phyloP scores from a whole-genome alignment of 169 alveolate species.

The Plasmodium knowlesi region DNA sequence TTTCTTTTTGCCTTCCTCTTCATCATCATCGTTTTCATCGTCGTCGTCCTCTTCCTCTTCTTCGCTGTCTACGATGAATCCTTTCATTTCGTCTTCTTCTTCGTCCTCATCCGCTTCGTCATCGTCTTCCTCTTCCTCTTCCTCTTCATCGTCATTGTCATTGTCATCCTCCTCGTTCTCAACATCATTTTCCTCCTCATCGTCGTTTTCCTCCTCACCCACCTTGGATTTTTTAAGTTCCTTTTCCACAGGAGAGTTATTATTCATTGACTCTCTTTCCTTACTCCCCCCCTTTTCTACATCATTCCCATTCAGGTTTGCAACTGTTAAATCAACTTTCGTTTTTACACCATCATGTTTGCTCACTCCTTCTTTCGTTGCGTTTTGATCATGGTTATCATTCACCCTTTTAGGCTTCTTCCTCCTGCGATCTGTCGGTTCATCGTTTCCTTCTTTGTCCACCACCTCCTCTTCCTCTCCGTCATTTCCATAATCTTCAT shows the following conservation, averaged over 20 bases:
- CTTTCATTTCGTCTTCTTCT: conserved; percentile 67
- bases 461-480: not conserved
- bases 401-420: not conserved
- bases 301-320: not conserved
- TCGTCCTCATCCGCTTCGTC: conserved; percentile 70
- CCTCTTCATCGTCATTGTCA: conserved; percentile 63
- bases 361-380: not conserved
- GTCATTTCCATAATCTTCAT: conserved; percentile 32
- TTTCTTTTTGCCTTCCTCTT: conserved; percentile 61
- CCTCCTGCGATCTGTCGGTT: not conserved
- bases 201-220: not conserved
- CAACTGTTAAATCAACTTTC: conserved; percentile 4
- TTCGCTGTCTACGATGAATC: not conserved
- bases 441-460: not conserved
- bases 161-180: not conserved
- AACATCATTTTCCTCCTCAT: not conserved
- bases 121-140: conserved; percentile 71
- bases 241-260: not conserved
- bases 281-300: not conserved
- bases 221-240: not conserved
- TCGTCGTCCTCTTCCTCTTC: conserved; percentile 79
- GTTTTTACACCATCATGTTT: not conserved
- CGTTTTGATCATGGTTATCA: not conserved
- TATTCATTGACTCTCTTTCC: not conserved
- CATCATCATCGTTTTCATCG: conserved; percentile 71